A percentile compares a stretch with the other conserved stretches of the same genome.
These are phyloP conservation scores for Arthromyces matolae DNA, from an alignment of 768 basidiomycete genomes.

Conservation along the genomic window DNA sequence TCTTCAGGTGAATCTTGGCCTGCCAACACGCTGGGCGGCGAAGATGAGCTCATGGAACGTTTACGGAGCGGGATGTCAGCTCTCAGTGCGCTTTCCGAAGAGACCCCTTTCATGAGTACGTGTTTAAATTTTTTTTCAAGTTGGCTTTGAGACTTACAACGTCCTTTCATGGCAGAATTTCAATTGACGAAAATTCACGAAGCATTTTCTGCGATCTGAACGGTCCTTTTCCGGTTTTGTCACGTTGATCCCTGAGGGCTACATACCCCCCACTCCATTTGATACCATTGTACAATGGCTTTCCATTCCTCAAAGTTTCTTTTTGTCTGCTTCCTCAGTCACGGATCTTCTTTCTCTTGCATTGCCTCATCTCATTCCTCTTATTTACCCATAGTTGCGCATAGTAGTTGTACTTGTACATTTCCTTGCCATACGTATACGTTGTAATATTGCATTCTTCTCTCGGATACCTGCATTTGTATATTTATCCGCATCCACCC, in stretches of 20 bases:
- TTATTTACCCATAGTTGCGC: too few relatives aligned
- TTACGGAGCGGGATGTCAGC: conserved; percentile 38
- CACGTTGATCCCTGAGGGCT: background rate
- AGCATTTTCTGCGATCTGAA: conserved; percentile 38
- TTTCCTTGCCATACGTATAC: too few relatives aligned
- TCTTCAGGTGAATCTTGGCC: conserved; percentile 30
- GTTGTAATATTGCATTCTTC: too few relatives aligned
- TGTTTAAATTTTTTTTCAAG: conserved; percentile 6
- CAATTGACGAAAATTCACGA: conserved; percentile 46
- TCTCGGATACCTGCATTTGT: too few relatives aligned
- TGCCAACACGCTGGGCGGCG: conserved; percentile 23
- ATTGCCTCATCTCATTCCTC: too few relatives aligned
- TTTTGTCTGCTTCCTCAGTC: background rate
- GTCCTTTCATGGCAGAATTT: conserved; percentile 32
- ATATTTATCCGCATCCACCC: too few relatives aligned
- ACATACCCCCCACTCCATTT: conserved; percentile 14
- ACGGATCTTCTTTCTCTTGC: background rate
- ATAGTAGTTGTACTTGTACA: too few relatives aligned
- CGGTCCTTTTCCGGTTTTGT: background rate
- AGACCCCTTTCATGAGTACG: conserved; percentile 45
- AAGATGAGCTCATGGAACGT: conserved; percentile 40
- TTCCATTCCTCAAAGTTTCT: background rate
- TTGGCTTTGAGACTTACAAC: too few relatives aligned
- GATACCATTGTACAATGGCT: conserved; percentile 13
- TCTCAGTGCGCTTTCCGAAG: conserved; percentile 41